Percentiles rank a stretch among this genome's conserved stretches.
Conservation (phyloP, 1,139 yeast genomes). For the Blastobotrys apis region DNA sequence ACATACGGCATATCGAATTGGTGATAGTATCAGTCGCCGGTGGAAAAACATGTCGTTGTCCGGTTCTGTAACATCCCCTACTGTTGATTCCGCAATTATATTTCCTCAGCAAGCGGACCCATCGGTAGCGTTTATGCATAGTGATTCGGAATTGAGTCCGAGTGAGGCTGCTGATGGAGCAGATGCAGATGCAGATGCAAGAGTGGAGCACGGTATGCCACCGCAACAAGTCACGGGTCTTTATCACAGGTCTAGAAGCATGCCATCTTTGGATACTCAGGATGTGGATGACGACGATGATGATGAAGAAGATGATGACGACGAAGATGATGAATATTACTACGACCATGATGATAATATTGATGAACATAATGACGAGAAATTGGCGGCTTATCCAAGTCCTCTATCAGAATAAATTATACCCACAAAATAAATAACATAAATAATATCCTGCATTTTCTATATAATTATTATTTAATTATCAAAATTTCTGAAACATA, state of each 20-base stretch:
- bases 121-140: conserved; percentile 12
- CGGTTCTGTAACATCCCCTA: not conserved
- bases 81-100: not conserved
- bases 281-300: conserved; percentile 8
- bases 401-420: not conserved
- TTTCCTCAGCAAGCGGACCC: conserved; percentile 8
- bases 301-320: conserved; percentile 4
- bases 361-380: not conserved
- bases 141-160: conserved; percentile 10
- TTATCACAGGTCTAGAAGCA: conserved; percentile 3
- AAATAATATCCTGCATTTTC: not conserved
- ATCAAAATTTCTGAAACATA: not conserved
- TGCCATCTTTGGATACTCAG: conserved; percentile 9
- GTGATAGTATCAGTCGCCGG: not conserved
- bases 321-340: not conserved
- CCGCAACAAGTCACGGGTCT: not conserved
- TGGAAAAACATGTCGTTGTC: not conserved
- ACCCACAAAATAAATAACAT: not conserved
- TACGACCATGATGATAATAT: not conserved
- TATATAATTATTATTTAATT: not conserved
- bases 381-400: not conserved
- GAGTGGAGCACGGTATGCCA: not conserved
- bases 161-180: not conserved
- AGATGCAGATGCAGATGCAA: not conserved
- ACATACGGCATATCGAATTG: not conserved